Conservation (phyloP, 805 yeast genomes). For the Metschnikowia anglica region DNA sequence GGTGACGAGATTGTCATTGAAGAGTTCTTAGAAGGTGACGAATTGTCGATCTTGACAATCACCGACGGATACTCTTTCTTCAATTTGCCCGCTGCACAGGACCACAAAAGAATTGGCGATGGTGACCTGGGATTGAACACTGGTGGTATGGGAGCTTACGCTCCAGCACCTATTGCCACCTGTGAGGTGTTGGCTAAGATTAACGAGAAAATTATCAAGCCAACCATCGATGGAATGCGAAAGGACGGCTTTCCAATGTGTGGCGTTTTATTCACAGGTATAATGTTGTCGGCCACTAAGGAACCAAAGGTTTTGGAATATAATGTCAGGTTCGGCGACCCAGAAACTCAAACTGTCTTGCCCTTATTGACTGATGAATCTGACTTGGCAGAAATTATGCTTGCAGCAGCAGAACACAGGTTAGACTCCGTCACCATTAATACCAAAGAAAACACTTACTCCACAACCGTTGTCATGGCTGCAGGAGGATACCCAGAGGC, state of each 20-base stretch:
- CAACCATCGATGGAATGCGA: conserved; percentile 96
- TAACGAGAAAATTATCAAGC: conserved; percentile 73
- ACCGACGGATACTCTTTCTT: conserved; percentile 90
- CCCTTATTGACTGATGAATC: conserved; percentile 80
- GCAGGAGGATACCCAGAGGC: conserved; percentile 96
- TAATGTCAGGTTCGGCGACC: conserved; percentile 98
- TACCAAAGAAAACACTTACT: conserved; percentile 55
- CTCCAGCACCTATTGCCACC: conserved; percentile 96
- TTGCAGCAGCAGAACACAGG: conserved; percentile 93
- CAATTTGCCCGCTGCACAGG: conserved; percentile 96
- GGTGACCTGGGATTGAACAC: conserved; percentile 94
- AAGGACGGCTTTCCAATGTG: conserved; percentile 92
- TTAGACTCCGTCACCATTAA: conserved; percentile 74
- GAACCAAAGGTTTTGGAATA: conserved; percentile 97
- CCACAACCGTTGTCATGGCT: conserved; percentile 92
- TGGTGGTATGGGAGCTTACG: conserved; percentile 99
- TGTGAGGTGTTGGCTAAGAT: conserved; percentile 67
- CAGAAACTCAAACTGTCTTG: conserved; percentile 96
- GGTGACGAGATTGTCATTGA: conserved; percentile 93
- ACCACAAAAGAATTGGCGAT: conserved; percentile 92
- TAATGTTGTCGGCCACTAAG: conserved; percentile 72
- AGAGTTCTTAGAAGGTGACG: conserved; percentile 96
- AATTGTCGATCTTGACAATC: conserved; percentile 85
- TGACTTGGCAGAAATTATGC: conserved; percentile 89
- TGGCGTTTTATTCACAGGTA: conserved; percentile 93